Evolutionary conservation across 1,139 yeast genomes (phyloP).

Genomic region (Geotrichum fermentans): DNA sequence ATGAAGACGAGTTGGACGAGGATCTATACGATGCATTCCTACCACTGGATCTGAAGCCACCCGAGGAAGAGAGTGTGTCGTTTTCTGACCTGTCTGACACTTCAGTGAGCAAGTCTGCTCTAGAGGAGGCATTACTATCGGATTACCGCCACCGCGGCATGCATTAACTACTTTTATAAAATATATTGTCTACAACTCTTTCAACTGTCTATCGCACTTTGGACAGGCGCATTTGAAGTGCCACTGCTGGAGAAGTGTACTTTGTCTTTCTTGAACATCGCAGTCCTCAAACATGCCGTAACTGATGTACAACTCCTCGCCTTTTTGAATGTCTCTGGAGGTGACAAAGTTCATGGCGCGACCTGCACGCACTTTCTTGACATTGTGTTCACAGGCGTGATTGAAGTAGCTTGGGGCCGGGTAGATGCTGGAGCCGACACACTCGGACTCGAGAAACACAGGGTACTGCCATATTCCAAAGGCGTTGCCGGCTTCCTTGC

Average conservation of each 20-base stretch:
- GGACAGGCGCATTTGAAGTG: constrained; percentile 55
- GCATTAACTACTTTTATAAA: background rate
- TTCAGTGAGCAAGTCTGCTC: constrained; percentile 44
- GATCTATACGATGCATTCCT: constrained; percentile 16
- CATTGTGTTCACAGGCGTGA: constrained; percentile 55
- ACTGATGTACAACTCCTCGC: constrained; percentile 57
- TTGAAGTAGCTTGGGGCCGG: constrained; percentile 69
- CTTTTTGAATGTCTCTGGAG: constrained; percentile 36
- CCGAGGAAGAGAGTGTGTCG: constrained; percentile 16
- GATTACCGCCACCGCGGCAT: constrained; percentile 8
- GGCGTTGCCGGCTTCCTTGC: constrained; percentile 66
- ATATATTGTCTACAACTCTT: background rate
- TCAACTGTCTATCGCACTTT: constrained; percentile 9
- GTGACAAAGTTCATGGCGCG: constrained; percentile 40
- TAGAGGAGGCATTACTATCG: constrained; percentile 40
- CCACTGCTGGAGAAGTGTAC: constrained; percentile 51
- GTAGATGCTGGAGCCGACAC: constrained; percentile 60
- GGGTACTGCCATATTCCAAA: constrained; percentile 65
- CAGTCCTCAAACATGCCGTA: constrained; percentile 53
- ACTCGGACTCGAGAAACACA: constrained; percentile 50
- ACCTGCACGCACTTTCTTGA: constrained; percentile 39
- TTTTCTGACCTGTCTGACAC: constrained; percentile 30
- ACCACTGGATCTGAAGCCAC: constrained; percentile 5
- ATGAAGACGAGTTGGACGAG: constrained; percentile 18
- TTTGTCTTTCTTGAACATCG: constrained; percentile 43